A percentile compares a stretch with the other conserved stretches of the same genome.
These are phyloP conservation scores for Omphalotus guepiniiformis DNA, from an alignment of 768 basidiomycete species.

Conservation along the genomic window DNA sequence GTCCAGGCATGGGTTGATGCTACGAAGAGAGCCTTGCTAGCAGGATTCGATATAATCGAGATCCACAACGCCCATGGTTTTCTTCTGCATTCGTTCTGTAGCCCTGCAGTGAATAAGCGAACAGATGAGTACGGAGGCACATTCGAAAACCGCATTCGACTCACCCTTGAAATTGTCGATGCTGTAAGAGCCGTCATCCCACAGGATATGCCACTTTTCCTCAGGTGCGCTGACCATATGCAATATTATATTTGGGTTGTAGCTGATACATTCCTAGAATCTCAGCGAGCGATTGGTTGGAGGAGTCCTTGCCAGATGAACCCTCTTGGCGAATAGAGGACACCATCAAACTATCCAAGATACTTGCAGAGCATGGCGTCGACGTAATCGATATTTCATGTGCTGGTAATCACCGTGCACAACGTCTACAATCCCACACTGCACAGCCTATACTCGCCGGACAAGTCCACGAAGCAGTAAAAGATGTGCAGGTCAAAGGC, in stretches of 20 bases:
- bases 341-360: slow-evolving; percentile 53
- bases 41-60: slow-evolving; percentile 60
- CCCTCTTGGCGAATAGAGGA: slow-evolving; percentile 69
- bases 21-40: slow-evolving; percentile 48
- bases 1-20: slow-evolving; percentile 52
- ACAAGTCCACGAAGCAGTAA: slow-evolving; percentile 40
- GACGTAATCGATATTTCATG: slow-evolving; percentile 73
- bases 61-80: slow-evolving; percentile 67
- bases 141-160: slow-evolving; percentile 63
- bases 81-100: slow-evolving; percentile 51
- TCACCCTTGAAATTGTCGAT: slow-evolving; percentile 61
- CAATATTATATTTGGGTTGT: neutral
- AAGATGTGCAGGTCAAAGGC: neutral
- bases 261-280: slow-evolving; percentile 34
- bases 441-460: slow-evolving; percentile 56
- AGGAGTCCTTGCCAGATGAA: slow-evolving; percentile 56
- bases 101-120: slow-evolving; percentile 57
- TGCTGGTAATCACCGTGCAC: slow-evolving; percentile 51
- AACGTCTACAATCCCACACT: slow-evolving; percentile 30
- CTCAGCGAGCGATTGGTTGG: slow-evolving; percentile 74
- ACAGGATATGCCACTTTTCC: slow-evolving; percentile 62
- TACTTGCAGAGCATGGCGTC: slow-evolving; percentile 60
- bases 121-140: slow-evolving; percentile 69
- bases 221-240: slow-evolving; percentile 39
- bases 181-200: slow-evolving; percentile 60